Conservation (phyloP, 192 early-diverging fungal genomes). For the Haplosporangium gracile region DNA sequence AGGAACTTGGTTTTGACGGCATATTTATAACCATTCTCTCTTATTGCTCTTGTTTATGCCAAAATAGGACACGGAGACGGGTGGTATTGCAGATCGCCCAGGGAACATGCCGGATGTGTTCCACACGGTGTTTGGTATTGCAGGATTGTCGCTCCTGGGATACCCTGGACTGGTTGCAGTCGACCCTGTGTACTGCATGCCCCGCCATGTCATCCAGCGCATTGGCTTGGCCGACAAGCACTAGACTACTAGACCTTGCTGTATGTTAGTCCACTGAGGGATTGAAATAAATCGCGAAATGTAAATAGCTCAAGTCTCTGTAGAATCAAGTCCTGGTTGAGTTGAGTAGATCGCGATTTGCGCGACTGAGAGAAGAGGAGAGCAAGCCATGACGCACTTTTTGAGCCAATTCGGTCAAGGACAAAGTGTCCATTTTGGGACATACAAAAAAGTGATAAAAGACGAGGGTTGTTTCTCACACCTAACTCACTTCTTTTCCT, state of each 20-base stretch:
- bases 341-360: neutral
- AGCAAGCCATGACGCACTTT: neutral
- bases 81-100: conserved; percentile 95
- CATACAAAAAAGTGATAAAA: conserved; percentile 3
- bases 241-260: conserved; percentile 20
- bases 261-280: neutral
- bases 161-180: conserved; percentile 81
- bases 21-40: neutral
- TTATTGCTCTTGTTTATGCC: neutral
- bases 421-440: conserved; percentile 3
- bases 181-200: conserved; percentile 95
- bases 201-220: conserved; percentile 70
- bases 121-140: conserved; percentile 96
- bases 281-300: neutral
- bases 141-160: conserved; percentile 89
- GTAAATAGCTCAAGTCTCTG: neutral
- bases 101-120: conserved; percentile 96
- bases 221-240: conserved; percentile 62
- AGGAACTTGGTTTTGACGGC: too few species aligned
- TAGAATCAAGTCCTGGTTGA: too few species aligned
- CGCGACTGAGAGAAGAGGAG: neutral
- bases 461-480: neutral
- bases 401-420: neutral
- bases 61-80: conserved; percentile 77
- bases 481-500: neutral